These are phyloP conservation scores for Sphaerostilbella broomeana DNA, from an alignment of 2,329 filamentous ascomycete genomes.

Conservation along the genomic window DNA sequence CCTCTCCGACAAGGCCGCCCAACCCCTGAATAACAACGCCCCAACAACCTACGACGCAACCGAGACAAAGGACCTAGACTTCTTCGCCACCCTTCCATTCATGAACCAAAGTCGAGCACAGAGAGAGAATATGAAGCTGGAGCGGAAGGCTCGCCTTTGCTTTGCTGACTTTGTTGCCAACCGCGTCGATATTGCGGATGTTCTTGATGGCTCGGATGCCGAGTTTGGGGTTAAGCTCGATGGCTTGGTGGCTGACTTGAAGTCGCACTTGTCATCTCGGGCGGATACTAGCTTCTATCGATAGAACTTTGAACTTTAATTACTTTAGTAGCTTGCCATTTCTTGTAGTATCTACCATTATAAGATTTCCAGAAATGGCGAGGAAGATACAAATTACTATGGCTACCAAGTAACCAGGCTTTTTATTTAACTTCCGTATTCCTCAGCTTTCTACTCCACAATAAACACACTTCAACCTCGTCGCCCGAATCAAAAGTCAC, in stretches of 20 bases:
- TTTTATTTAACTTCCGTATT: too few species aligned
- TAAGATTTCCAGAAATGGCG: too few species aligned
- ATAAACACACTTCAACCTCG: too few species aligned
- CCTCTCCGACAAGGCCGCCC: conserved; percentile 4
- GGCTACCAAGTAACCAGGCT: too few species aligned
- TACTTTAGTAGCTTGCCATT: too few species aligned
- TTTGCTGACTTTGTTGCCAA: conserved; percentile 11
- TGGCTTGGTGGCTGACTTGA: background rate
- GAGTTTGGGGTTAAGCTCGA: conserved; percentile 11
- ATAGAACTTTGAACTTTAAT: too few species aligned
- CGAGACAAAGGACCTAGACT: conserved; percentile 15
- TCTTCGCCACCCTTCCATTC: background rate
- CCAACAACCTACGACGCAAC: conserved; percentile 4
- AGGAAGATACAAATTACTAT: too few species aligned
- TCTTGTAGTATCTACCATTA: too few species aligned
- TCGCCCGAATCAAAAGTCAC: too few species aligned
- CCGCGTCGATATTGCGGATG: background rate
- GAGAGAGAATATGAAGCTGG: conserved; percentile 4
- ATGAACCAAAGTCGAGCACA: conserved; percentile 6
- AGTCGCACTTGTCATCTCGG: background rate
- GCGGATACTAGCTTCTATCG: too few species aligned
- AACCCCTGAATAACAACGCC: background rate
- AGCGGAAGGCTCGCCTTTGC: conserved; percentile 11
- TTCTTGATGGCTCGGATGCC: conserved; percentile 13
- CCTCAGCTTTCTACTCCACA: too few species aligned